Evolutionary conservation across 129 eudicot genomes (phyloP).

Genomic region (Ambrosia artemisiifolia): DNA sequence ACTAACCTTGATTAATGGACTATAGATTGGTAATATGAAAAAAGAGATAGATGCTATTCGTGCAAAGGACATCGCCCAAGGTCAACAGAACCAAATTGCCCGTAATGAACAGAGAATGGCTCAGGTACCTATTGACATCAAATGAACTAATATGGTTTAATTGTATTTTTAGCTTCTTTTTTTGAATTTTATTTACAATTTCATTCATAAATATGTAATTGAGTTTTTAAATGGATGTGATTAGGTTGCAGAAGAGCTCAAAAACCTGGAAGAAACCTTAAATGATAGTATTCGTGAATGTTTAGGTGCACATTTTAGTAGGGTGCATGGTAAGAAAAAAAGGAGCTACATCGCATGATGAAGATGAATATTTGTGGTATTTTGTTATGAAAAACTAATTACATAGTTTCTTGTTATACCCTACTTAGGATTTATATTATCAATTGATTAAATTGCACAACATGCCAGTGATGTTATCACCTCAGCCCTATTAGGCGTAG

Average conservation of each 20-base stretch:
- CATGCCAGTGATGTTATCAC: conserved; percentile 72
- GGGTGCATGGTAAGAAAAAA: conserved; percentile 64
- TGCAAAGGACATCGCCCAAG: conserved; percentile 96
- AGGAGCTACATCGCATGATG: conserved; percentile 63
- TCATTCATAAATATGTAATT: not conserved
- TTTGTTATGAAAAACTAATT: not conserved
- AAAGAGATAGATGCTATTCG: conserved; percentile 98
- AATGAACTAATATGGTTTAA: not conserved
- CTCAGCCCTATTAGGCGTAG: too few species aligned
- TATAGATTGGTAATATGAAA: conserved; percentile 93
- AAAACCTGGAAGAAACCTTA: conserved; percentile 90
- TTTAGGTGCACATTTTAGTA: conserved; percentile 77
- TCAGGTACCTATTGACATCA: conserved; percentile 44
- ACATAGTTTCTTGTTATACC: not conserved
- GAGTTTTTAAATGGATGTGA: conserved; percentile 8
- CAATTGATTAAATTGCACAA: not conserved
- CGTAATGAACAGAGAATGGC: conserved; percentile 96
- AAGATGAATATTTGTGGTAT: conserved; percentile 76
- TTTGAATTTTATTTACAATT: not conserved
- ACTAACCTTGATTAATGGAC: conserved; percentile 19
- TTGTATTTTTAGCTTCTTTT: not conserved
- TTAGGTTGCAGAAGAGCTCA: conserved; percentile 94
- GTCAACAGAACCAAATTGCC: conserved; percentile 99
- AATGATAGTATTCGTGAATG: conserved; percentile 98
- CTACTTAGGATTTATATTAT: not conserved